phyloP scores from a whole-genome alignment of 148 eudicot species.

The Selenicereus undatus region DNA sequence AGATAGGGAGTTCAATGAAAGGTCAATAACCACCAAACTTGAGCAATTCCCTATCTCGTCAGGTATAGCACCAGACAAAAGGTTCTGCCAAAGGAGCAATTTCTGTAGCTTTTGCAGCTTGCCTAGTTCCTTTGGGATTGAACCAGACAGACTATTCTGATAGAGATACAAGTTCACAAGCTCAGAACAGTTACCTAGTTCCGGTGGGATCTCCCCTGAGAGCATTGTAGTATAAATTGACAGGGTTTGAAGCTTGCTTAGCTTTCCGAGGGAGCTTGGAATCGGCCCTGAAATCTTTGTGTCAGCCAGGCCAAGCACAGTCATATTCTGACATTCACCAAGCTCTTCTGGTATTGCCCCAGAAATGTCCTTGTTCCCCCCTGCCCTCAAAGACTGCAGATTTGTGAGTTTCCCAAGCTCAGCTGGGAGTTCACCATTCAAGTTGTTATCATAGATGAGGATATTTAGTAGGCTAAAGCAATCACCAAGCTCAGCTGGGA shows the following conservation, averaged over 20 bases:
- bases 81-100: slow-evolving; percentile 72
- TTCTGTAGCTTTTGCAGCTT: slow-evolving; percentile 66
- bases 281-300: slow-evolving; percentile 65
- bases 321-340: slow-evolving; percentile 58
- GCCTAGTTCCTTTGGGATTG: slow-evolving; percentile 67
- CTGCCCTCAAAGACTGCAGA: slow-evolving; percentile 54
- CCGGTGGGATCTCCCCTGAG: slow-evolving; percentile 74
- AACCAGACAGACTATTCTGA: slow-evolving; percentile 75
- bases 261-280: slow-evolving; percentile 57
- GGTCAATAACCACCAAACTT: slow-evolving; percentile 51
- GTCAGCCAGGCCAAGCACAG: slow-evolving; percentile 71
- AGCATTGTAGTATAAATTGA: slow-evolving; percentile 78
- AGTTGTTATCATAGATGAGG: slow-evolving; percentile 53
- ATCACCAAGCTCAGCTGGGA: slow-evolving; percentile 59
- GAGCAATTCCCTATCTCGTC: slow-evolving; percentile 63
- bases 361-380: slow-evolving; percentile 65
- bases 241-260: slow-evolving; percentile 53
- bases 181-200: slow-evolving; percentile 75
- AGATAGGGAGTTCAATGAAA: slow-evolving; percentile 62
- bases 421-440: slow-evolving; percentile 53
- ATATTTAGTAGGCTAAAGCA: slow-evolving; percentile 51
- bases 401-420: slow-evolving; percentile 48
- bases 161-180: slow-evolving; percentile 61
- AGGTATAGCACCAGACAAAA: slow-evolving; percentile 69
- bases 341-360: slow-evolving; percentile 65